Evolutionary conservation across 495 filamentous ascomycete species (phyloP).

Genomic region (Clohesyomyces aquaticus): DNA sequence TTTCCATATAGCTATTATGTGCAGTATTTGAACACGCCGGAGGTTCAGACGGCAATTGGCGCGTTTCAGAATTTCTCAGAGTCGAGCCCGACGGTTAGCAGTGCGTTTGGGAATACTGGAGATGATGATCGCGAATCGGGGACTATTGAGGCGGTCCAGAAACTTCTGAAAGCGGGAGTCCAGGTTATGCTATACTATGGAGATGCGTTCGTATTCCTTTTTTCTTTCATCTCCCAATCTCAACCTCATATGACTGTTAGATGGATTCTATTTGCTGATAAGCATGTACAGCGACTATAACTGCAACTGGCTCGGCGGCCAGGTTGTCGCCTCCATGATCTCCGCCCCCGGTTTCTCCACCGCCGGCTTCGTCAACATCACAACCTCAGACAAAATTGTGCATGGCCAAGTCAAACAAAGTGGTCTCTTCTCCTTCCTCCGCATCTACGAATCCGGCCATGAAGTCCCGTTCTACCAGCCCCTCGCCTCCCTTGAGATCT

Average conservation of each 20-base stretch:
- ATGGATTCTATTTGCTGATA: conserved; percentile 5
- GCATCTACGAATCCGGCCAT: conserved; percentile 60
- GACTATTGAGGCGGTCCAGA: conserved; percentile 55
- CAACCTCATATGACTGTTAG: background rate
- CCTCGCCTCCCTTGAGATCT: conserved; percentile 60
- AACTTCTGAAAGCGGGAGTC: conserved; percentile 56
- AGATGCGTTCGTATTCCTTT: conserved; percentile 54
- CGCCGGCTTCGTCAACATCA: conserved; percentile 60
- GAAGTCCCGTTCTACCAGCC: conserved; percentile 73
- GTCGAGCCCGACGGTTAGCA: conserved; percentile 51
- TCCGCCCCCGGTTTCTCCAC: conserved; percentile 52
- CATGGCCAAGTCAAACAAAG: conserved; percentile 70
- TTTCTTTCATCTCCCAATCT: background rate
- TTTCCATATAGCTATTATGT: conserved; percentile 64
- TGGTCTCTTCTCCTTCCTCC: conserved; percentile 68
- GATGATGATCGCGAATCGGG: conserved; percentile 58
- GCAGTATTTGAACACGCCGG: conserved; percentile 61
- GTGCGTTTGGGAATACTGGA: conserved; percentile 59
- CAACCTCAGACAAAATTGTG: conserved; percentile 57
- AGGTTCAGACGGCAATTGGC: conserved; percentile 62
- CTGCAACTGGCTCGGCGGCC: conserved; percentile 62
- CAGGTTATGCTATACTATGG: conserved; percentile 62
- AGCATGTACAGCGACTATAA: conserved; percentile 54
- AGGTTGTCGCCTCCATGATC: conserved; percentile 56
- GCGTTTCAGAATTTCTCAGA: conserved; percentile 62